These are phyloP conservation scores for Beta lomatogona DNA, from an alignment of 179 eudicot genomes.

Conservation along the genomic window DNA sequence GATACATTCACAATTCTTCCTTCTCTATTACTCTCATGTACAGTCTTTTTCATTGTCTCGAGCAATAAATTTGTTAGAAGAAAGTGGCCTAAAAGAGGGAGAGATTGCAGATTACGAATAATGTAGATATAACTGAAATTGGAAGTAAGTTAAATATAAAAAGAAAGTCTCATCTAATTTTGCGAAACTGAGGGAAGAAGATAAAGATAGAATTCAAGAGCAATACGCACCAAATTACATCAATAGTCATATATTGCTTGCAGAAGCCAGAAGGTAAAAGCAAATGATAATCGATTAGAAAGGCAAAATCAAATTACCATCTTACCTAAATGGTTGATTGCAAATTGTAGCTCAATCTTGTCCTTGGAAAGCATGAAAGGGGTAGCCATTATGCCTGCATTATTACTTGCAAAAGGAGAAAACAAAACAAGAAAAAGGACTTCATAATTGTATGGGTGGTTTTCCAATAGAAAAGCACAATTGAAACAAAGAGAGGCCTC, in stretches of 20 bases:
- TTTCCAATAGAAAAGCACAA: conserved; percentile 5
- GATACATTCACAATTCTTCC: conserved; percentile 80
- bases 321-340: conserved; percentile 69
- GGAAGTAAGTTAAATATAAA: not conserved
- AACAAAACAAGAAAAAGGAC: too few relatives aligned
- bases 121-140: not conserved
- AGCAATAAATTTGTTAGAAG: conserved; percentile 61
- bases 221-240: not conserved
- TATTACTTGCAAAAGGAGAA: conserved; percentile 48
- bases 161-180: not conserved
- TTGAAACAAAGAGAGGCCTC: not conserved
- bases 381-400: conserved; percentile 67
- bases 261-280: too few relatives aligned
- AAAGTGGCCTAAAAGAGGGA: conserved; percentile 61
- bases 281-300: too few relatives aligned
- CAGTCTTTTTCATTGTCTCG: conserved; percentile 61
- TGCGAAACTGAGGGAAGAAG: not conserved
- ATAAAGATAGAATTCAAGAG: not conserved
- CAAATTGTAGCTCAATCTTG: conserved; percentile 71
- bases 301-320: too few relatives aligned
- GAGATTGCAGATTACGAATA: conserved; percentile 1
- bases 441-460: not conserved
- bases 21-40: conserved; percentile 42
- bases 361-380: conserved; percentile 66
- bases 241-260: too few relatives aligned